phyloP scores from a whole-genome alignment of 345 rosid genomes.

The Gossypium anomalum region DNA sequence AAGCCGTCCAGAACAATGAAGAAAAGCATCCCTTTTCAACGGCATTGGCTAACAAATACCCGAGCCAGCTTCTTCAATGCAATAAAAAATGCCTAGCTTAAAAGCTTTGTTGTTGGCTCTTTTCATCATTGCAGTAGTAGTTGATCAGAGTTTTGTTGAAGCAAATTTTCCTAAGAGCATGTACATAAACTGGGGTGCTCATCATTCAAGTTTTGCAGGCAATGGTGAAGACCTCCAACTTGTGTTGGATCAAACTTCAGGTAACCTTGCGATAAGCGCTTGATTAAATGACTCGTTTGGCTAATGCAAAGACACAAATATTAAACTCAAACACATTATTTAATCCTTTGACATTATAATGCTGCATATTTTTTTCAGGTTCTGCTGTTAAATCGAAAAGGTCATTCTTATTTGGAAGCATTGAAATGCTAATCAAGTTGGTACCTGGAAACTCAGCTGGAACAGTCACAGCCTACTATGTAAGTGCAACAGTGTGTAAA shows the following conservation, averaged over 20 bases:
- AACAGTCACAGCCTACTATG: constrained; percentile 67
- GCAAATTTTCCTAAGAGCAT: constrained; percentile 51
- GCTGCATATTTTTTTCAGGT: constrained; percentile 27
- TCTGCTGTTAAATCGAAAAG: constrained; percentile 56
- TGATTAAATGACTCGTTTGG: neutral
- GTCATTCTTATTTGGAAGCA: constrained; percentile 63
- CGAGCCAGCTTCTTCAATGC: neutral
- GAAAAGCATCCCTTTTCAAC: constrained; percentile 23
- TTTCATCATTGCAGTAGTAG: constrained; percentile 26
- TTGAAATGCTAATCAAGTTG: constrained; percentile 76
- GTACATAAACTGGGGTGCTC: constrained; percentile 56
- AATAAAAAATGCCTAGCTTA: constrained; percentile 35
- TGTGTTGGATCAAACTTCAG: constrained; percentile 55
- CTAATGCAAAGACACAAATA: neutral
- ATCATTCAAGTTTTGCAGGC: constrained; percentile 32
- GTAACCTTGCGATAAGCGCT: constrained; percentile 21
- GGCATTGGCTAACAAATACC: neutral
- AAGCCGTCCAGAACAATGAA: constrained; percentile 3
- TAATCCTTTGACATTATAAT: neutral
- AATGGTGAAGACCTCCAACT: constrained; percentile 46
- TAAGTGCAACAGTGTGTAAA: constrained; percentile 23
- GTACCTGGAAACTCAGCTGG: constrained; percentile 87
- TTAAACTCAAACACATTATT: neutral
- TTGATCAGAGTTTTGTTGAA: constrained; percentile 32
- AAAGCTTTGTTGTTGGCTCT: constrained; percentile 26